Base-by-base conservation (phyloP, 805 yeast species). In the Zygotorulaspora danielsina region DNA sequence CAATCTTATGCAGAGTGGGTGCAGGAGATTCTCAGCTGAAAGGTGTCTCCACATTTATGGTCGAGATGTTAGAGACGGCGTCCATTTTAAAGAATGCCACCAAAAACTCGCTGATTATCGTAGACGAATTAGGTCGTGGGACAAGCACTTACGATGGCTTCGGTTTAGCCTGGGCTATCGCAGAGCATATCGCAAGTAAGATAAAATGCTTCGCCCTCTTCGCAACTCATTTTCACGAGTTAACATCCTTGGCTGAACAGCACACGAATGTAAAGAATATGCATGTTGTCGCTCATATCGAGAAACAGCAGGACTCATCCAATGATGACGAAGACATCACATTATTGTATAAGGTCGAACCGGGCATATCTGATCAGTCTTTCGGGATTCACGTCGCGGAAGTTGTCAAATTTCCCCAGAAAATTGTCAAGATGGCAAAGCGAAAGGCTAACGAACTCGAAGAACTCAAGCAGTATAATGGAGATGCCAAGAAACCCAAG, bases 331-430 rank as follows among this genome's bases (percentile, higher is more conserved):
- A 74, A 22, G 95, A 87, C 49, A 86, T 93, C 49, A 88, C 97
- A 0, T 70, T 93, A 41, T 68, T 93, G 50, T 93, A 93, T 65
- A 84, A 82, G 55, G 97, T 93, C n/a, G 96, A 87, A 50, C 84
- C 86, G 1, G 98, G 98, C n/a, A 78, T 89, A 36, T 81, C 95
- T 2, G 96, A 87, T 61, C 93, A 89, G 62, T 88, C 97, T 0
- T 93, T 93, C 66, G 98, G 98, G 64, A 89, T 93, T 34, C 95
- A 93, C 59, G 98, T 93, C 32, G 97, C 97, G 0, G 97, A 93
- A 63, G 79, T 90, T 20, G 97, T 90, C 13, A 83, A 85, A 50
- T 93, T 93, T 63, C 98, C 97, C 2, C 67, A 70, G 17, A 93
- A 93, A 62, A 93, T 93, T 35, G 79, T 93, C 34, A 74, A 77